Conservation (phyloP, 345 rosid genomes). For the Brassica nigra region DNA sequence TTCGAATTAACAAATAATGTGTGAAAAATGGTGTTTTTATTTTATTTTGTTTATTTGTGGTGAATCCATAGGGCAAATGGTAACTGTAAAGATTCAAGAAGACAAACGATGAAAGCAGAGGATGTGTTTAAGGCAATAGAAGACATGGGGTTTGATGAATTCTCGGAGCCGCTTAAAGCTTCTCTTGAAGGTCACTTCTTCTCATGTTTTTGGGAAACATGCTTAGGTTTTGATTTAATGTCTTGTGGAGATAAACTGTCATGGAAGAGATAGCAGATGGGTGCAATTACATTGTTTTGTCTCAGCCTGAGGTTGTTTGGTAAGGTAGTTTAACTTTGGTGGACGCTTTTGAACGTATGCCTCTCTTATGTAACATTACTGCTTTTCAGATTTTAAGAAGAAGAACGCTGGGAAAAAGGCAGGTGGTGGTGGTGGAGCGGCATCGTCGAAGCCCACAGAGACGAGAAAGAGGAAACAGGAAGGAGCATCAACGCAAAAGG, state of each 20-base stretch:
- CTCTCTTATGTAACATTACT: conserved; percentile 8
- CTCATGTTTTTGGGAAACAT: neutral
- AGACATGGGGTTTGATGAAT: conserved; percentile 69
- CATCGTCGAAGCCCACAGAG: conserved; percentile 44
- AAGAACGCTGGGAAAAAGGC: conserved; percentile 66
- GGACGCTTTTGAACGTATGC: neutral
- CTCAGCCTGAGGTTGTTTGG: neutral
- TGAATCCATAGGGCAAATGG: conserved; percentile 58
- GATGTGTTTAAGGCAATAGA: conserved; percentile 64
- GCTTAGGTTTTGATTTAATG: conserved; percentile 1
- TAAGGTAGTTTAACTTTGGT: neutral
- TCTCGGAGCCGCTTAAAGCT: conserved; percentile 57
- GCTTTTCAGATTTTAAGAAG: conserved; percentile 58
- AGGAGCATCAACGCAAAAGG: conserved; percentile 37
- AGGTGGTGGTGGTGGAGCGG: neutral
- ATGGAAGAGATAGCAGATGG: neutral
- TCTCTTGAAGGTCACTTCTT: conserved; percentile 52
- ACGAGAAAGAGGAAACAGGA: conserved; percentile 53
- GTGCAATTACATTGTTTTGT: neutral
- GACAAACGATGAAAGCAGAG: conserved; percentile 68
- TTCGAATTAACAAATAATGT: neutral
- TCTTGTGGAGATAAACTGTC: neutral
- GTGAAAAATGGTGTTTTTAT: neutral
- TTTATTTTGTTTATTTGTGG: no score
- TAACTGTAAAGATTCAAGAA: conserved; percentile 63